Evolutionary conservation across 2,329 filamentous ascomycete genomes (phyloP).

Genomic region (Plectosphaerella plurivora): DNA sequence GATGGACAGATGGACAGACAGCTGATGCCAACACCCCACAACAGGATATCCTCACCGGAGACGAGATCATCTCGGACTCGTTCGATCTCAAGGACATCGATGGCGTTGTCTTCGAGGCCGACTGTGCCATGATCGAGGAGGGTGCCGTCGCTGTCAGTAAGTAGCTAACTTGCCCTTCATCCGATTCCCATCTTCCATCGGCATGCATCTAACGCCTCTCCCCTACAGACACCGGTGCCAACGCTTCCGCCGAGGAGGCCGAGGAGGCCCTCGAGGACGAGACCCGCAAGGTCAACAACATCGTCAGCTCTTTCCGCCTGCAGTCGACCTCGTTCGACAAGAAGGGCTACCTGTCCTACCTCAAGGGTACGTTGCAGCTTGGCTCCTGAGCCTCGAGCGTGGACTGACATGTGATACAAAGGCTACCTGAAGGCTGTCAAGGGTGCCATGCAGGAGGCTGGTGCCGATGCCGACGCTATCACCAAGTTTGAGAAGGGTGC

Average conservation of each 20-base stretch:
- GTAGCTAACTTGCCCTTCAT: slow-evolving; percentile 25
- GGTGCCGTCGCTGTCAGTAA: slow-evolving; percentile 69
- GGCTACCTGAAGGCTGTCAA: slow-evolving; percentile 90
- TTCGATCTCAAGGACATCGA: slow-evolving; percentile 80
- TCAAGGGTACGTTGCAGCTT: slow-evolving; percentile 64
- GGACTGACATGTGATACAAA: slow-evolving; percentile 24
- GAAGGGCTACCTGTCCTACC: slow-evolving; percentile 76
- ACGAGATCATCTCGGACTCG: slow-evolving; percentile 97
- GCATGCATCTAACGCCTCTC: neutral
- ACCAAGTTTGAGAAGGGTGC: slow-evolving; percentile 82
- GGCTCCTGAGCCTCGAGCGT: neutral
- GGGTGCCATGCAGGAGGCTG: slow-evolving; percentile 18
- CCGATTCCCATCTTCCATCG: slow-evolving; percentile 3
- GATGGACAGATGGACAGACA: slow-evolving; percentile 1
- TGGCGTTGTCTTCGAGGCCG: slow-evolving; percentile 79
- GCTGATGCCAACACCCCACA: slow-evolving; percentile 10
- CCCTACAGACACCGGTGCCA: slow-evolving; percentile 76
- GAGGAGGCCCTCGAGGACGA: slow-evolving; percentile 71
- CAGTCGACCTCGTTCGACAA: slow-evolving; percentile 77
- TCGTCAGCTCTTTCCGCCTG: slow-evolving; percentile 88
- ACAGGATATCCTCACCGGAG: slow-evolving; percentile 82
- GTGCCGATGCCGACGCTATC: slow-evolving; percentile 51
- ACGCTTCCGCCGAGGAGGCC: slow-evolving; percentile 90
- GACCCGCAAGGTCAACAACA: slow-evolving; percentile 78
- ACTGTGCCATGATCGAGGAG: slow-evolving; percentile 86